Evolutionary conservation across 1,284 basidiomycete species (phyloP).

Genomic region (Kalmanozyma brasiliensis): DNA sequence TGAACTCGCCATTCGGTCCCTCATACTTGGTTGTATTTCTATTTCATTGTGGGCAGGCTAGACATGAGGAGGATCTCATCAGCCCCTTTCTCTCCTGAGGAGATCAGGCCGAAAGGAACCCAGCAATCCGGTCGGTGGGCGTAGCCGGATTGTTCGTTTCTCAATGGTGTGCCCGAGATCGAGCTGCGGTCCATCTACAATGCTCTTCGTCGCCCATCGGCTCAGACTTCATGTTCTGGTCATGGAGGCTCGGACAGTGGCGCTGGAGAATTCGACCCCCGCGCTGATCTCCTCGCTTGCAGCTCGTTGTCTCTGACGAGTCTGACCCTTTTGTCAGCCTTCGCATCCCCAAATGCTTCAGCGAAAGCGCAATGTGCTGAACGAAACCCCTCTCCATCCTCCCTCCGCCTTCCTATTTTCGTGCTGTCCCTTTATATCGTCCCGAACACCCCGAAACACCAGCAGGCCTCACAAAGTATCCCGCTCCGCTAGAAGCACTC

Average conservation of each 20-base stretch:
- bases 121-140: constrained; percentile 41
- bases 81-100: constrained; percentile 1
- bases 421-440: neutral
- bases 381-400: neutral
- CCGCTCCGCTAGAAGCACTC: constrained; percentile 3
- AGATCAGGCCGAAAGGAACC: constrained; percentile 9
- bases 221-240: too few relatives aligned
- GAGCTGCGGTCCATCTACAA: too few relatives aligned
- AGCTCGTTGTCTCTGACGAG: too few relatives aligned
- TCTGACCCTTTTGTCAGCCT: too few relatives aligned
- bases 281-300: too few relatives aligned
- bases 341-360: too few relatives aligned
- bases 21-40: constrained; percentile 4
- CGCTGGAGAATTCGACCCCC: too few relatives aligned
- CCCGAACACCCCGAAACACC: constrained; percentile 3
- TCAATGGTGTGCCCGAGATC: too few relatives aligned
- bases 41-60: constrained; percentile 12
- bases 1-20: constrained; percentile 8
- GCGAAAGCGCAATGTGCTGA: too few relatives aligned
- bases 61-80: too few relatives aligned
- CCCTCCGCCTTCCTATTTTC: neutral
- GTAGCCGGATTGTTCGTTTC: neutral
- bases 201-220: too few relatives aligned
- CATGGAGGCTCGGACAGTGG: too few relatives aligned
- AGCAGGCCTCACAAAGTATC: constrained; percentile 14